Percentiles rank a stretch among this genome's conserved stretches.
Conservation (phyloP, 169 alveolate species). For the Plasmodium relictum region DNA sequence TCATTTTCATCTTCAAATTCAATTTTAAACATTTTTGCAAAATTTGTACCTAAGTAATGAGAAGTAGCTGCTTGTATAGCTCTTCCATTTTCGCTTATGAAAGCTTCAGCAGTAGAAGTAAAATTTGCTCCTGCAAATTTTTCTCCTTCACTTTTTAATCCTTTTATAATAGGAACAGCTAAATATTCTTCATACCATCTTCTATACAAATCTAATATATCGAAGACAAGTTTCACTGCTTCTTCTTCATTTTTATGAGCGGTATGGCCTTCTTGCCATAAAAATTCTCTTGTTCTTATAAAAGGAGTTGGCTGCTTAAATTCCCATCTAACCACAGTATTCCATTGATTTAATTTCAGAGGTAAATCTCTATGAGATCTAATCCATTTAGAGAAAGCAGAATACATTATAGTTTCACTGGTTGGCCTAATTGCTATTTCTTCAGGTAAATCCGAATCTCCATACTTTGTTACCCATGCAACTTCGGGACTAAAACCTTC, state of each 20-base stretch:
- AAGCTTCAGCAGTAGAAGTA: slow-evolving; percentile 98
- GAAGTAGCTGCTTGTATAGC: slow-evolving; percentile 99
- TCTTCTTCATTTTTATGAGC: slow-evolving; percentile 98
- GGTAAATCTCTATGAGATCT: slow-evolving; percentile 99
- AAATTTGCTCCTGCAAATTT: slow-evolving; percentile 99
- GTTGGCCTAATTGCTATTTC: slow-evolving; percentile 99
- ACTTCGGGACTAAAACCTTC: slow-evolving; percentile 99
- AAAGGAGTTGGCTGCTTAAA: slow-evolving; percentile 99
- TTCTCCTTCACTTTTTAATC: slow-evolving; percentile 97
- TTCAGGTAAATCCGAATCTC: slow-evolving; percentile 94
- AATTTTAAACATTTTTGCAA: slow-evolving; percentile 98
- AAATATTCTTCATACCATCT: slow-evolving; percentile 95
- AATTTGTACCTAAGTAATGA: slow-evolving; percentile 98
- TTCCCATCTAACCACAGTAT: slow-evolving; percentile 99
- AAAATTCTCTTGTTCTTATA: slow-evolving; percentile 99
- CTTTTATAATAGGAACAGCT: slow-evolving; percentile 99
- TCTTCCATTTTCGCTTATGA: slow-evolving; percentile 98
- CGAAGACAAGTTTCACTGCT: slow-evolving; percentile 93
- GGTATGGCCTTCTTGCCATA: slow-evolving; percentile 99
- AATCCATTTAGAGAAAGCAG: slow-evolving; percentile 98
- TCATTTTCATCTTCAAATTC: slow-evolving; percentile 92
- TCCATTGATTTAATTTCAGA: slow-evolving; percentile 97
- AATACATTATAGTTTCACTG: slow-evolving; percentile 99
- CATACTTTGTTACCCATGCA: slow-evolving; percentile 99
- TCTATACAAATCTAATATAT: slow-evolving; percentile 92